Base-by-base conservation (phyloP, 768 basidiomycete genomes). In the Cantharellus anzutake region DNA sequence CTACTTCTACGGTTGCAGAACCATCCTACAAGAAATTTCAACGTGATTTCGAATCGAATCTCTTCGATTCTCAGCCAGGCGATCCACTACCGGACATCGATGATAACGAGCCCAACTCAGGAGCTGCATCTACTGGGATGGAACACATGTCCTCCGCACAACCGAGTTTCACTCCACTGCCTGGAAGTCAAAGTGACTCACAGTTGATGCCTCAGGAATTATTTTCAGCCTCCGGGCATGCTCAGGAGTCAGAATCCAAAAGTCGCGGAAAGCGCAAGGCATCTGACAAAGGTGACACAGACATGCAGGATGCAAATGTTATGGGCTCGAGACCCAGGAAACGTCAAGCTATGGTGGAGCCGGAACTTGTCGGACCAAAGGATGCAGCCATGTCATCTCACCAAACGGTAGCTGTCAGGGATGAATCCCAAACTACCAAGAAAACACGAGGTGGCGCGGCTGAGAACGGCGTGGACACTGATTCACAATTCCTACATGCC, bases 401-500 rank as follows among this genome's bases (percentile, higher is more conserved):
- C 11, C 11, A 0, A 11, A 29, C 44, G 11, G 11, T 29, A 48
- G 44, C 11, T 29, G 44, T 29, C 44, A 48, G 11, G 44, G 11
- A 11, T 29, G 29, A 11, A 48, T 48, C 44, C 44, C 11, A 48
- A 48, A 29, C 20, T 29, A 29, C 20, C 20, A 29, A 29, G 44
- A 48, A 48, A 48, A 11, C 44, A 11, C 11, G 44, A 48, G 44
- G 44, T 48, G 44, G 44, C 11, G 44, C 44, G 29, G 44, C 44
- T 29, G 44, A 48, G 29, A 48, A 11, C 56, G 53, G 44, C 29
- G 44, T 48, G 11, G 86, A 88, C 66, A 79, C 72, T n/a, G 85
- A 87, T 63, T 72, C 71, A 1, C 77, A 74, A 0, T 86, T 87
- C 66, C 71, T 87, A 38, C 82, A 80, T 61, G 86, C 86, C 0